A percentile compares a stretch with the other conserved stretches of the same genome.
phyloP scores from a whole-genome alignment of 2,329 filamentous ascomycete species.

The Fusarium chlamydosporum region DNA sequence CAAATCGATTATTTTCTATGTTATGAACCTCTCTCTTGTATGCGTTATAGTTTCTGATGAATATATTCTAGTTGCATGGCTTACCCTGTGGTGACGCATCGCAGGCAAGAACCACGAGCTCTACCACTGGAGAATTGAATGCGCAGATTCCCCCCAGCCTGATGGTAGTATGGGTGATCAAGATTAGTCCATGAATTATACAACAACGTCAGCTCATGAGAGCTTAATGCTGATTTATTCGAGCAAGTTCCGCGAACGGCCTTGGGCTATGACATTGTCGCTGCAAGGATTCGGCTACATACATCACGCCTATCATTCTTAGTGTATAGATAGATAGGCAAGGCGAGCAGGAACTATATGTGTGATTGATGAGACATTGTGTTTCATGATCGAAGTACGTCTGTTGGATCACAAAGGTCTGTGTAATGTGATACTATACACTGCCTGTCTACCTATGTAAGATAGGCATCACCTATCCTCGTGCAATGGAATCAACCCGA shows the following conservation, averaged over 20 bases:
- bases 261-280: neutral
- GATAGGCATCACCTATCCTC: neutral
- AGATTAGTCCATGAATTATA: neutral
- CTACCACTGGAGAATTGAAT: too few species aligned
- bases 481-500: slow-evolving; percentile 25
- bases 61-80: too few species aligned
- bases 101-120: too few species aligned
- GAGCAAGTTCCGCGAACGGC: neutral
- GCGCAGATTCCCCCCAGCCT: too few species aligned
- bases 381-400: slow-evolving; percentile 28
- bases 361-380: slow-evolving; percentile 1
- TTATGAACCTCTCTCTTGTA: too few species aligned
- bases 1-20: too few species aligned
- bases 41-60: too few species aligned
- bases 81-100: too few species aligned
- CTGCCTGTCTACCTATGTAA: neutral
- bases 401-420: slow-evolving; percentile 12
- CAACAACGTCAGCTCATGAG: neutral
- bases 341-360: slow-evolving; percentile 3
- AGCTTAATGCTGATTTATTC: neutral
- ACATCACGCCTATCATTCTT: neutral
- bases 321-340: neutral
- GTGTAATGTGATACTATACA: slow-evolving; percentile 9
- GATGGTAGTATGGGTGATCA: neutral
- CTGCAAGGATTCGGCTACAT: neutral